These are phyloP conservation scores for Geranium incanum DNA, from an alignment of 441 rosid species.

Conservation along the genomic window DNA sequence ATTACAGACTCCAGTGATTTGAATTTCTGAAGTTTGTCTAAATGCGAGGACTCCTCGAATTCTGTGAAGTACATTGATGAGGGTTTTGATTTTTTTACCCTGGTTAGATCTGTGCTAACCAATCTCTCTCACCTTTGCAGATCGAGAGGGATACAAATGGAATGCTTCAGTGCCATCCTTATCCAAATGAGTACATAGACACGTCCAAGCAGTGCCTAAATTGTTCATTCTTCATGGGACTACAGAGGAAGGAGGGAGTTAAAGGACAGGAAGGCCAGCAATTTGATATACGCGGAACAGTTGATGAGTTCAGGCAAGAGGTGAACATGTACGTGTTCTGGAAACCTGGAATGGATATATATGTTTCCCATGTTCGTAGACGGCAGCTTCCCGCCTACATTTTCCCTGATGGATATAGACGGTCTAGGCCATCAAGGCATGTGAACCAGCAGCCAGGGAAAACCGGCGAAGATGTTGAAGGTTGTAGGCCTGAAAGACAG, in stretches of 20 bases:
- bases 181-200: constrained; percentile 46
- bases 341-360: constrained; percentile 68
- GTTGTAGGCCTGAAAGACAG: constrained; percentile 32
- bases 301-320: constrained; percentile 45
- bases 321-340: constrained; percentile 49
- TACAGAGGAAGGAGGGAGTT: constrained; percentile 60
- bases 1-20: background rate
- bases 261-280: constrained; percentile 51
- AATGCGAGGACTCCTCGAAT: background rate
- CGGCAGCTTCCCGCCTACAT: constrained; percentile 54
- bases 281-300: constrained; percentile 64
- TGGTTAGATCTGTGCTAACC: background rate
- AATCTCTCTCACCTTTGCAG: constrained; percentile 27
- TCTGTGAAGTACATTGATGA: background rate
- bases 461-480: constrained; percentile 39
- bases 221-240: constrained; percentile 54
- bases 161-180: constrained; percentile 65
- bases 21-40: background rate
- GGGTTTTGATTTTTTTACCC: background rate
- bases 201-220: constrained; percentile 40
- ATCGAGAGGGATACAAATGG: constrained; percentile 63
- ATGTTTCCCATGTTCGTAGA: constrained; percentile 53
- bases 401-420: constrained; percentile 59
- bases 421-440: constrained; percentile 51
- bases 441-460: constrained; percentile 32